Percentiles rank a stretch among this genome's conserved stretches.
phyloP scores from a whole-genome alignment of 139 green algal genomes.

The Chlamydomonas sp. region DNA sequence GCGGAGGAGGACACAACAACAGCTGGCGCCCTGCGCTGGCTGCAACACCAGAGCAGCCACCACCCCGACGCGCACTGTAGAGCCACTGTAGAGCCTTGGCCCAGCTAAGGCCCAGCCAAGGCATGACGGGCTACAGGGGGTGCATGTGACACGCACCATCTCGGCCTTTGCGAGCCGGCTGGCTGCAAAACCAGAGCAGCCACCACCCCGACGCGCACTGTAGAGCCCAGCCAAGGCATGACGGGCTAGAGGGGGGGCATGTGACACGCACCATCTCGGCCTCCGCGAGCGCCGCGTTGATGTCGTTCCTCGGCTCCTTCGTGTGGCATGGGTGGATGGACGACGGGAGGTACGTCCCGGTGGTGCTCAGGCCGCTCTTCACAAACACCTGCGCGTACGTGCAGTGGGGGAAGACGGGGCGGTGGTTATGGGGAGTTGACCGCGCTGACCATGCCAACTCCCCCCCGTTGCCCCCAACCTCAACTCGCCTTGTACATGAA shows the following conservation, averaged over 20 bases:
- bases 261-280: constrained; percentile 69
- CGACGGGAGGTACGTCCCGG: constrained; percentile 38
- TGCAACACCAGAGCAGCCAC: too few species aligned
- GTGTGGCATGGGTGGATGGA: constrained; percentile 43
- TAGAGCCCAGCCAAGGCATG: too few species aligned
- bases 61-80: too few species aligned
- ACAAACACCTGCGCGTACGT: constrained; percentile 12
- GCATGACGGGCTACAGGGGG: too few species aligned
- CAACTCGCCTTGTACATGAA: constrained; percentile 32
- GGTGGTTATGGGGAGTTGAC: neutral
- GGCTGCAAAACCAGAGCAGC: too few species aligned
- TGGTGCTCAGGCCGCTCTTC: constrained; percentile 32
- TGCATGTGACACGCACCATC: too few species aligned
- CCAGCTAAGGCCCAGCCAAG: too few species aligned
- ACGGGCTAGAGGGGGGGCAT: too few species aligned
- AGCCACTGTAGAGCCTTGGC: too few species aligned
- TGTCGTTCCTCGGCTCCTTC: constrained; percentile 38
- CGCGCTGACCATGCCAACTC: neutral
- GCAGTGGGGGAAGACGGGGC: neutral
- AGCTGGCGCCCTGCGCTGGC: neutral
- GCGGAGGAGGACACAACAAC: neutral
- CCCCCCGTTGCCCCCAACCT: neutral
- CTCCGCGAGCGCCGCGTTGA: constrained; percentile 55
- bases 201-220: too few species aligned
- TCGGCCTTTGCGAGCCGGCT: too few species aligned